Evolutionary conservation across 257 asterid genomes (phyloP).

Genomic region (Nicotiana noctiflora): DNA sequence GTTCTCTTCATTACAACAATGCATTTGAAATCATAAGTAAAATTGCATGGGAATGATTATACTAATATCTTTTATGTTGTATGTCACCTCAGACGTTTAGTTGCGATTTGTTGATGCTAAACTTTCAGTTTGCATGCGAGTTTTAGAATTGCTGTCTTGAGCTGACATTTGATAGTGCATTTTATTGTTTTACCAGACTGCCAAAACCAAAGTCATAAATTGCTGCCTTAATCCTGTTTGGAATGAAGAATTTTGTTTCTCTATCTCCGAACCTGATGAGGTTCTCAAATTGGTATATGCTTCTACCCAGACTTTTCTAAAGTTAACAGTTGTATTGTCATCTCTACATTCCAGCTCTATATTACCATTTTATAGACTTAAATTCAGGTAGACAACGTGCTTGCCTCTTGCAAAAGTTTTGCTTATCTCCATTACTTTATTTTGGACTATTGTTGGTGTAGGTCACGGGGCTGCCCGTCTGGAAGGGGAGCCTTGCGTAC

Average conservation of each 20-base stretch:
- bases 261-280: conserved; percentile 30
- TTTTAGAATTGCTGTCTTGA: not conserved
- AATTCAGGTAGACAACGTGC: not conserved
- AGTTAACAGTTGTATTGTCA: not conserved
- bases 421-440: not conserved
- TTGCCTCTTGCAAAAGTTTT: not conserved
- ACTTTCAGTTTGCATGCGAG: not conserved
- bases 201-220: conserved; percentile 39
- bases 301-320: not conserved
- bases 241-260: conserved; percentile 44
- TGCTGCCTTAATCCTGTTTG: conserved; percentile 45
- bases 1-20: not conserved
- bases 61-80: not conserved
- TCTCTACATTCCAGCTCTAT: not conserved
- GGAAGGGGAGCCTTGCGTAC: too few species aligned
- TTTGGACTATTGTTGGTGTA: not conserved
- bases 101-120: not conserved
- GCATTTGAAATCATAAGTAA: not conserved
- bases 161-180: not conserved
- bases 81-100: not conserved
- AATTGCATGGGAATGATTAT: not conserved
- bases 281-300: conserved; percentile 31
- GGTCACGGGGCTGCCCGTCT: not conserved
- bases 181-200: conserved; percentile 21
- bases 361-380: not conserved